Conservation (phyloP, 2,329 filamentous ascomycete genomes). For the Pseudocercospora pini-densiflorae region DNA sequence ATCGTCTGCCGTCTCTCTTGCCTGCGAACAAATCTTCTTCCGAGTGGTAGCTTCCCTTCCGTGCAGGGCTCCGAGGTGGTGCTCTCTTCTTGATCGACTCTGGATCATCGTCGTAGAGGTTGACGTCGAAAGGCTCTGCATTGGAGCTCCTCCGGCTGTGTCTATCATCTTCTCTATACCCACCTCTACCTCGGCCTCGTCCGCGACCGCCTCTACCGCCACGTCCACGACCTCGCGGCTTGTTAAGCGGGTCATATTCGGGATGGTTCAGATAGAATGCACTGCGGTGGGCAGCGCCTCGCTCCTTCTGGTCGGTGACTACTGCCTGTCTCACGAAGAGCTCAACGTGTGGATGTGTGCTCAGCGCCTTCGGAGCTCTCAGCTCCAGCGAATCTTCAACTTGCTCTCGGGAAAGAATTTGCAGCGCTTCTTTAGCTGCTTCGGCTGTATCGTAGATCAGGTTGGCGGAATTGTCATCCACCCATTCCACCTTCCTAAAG, state of each 20-base stretch:
- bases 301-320: constrained; percentile 76
- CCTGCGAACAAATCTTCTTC: constrained; percentile 24
- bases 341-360: constrained; percentile 68
- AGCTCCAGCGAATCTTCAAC: constrained; percentile 59
- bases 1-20: constrained; percentile 15
- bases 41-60: constrained; percentile 34
- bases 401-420: constrained; percentile 49
- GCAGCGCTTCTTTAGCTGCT: constrained; percentile 59
- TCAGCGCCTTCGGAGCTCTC: constrained; percentile 67
- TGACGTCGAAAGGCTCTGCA: constrained; percentile 66
- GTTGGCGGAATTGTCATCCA: constrained; percentile 91
- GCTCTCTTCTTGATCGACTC: constrained; percentile 17
- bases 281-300: constrained; percentile 77
- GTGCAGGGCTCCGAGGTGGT: constrained; percentile 8
- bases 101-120: constrained; percentile 78
- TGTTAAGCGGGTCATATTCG: constrained; percentile 81
- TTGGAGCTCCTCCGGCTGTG: constrained; percentile 32
- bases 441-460: constrained; percentile 70
- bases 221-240: constrained; percentile 52
- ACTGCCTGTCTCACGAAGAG: constrained; percentile 77
- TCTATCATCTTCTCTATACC: constrained; percentile 57
- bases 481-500: constrained; percentile 80
- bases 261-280: constrained; percentile 92
- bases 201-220: constrained; percentile 26
- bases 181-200: constrained; percentile 60